phyloP scores from a whole-genome alignment of 345 rosid genomes.

The Populus ilicifolia region DNA sequence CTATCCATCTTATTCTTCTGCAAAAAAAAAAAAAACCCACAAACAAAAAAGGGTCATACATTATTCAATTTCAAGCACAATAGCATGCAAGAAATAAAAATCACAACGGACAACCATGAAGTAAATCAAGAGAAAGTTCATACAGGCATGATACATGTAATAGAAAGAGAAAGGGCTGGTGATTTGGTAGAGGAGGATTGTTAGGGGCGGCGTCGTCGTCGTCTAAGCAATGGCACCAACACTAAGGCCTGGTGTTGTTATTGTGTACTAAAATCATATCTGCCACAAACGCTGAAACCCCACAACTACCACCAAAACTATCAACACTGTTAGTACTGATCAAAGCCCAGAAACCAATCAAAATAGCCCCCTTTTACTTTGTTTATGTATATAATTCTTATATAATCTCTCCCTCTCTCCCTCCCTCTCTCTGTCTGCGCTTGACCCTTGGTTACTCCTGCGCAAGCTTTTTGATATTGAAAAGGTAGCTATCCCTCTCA shows the following conservation, averaged over 20 bases:
- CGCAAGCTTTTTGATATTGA: not conserved
- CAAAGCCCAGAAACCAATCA: slow-evolving; percentile 45
- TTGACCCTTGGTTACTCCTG: no score
- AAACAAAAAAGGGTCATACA: slow-evolving; percentile 4
- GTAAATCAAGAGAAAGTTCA: slow-evolving; percentile 9
- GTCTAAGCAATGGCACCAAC: slow-evolving; percentile 42
- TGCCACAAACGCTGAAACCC: slow-evolving; percentile 27
- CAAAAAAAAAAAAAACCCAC: slow-evolving; percentile 13
- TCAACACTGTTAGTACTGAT: slow-evolving; percentile 14
- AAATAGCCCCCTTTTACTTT: not conserved
- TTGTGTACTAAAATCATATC: slow-evolving; percentile 21
- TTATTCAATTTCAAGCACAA: not conserved
- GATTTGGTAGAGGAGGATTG: slow-evolving; percentile 31
- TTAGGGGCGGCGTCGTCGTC: slow-evolving; percentile 14
- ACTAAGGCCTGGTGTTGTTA: slow-evolving; percentile 20
- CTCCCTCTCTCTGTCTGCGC: not conserved
- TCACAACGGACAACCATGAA: not conserved
- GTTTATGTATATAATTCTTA: not conserved
- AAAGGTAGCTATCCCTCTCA: slow-evolving; percentile 17
- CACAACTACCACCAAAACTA: slow-evolving; percentile 13
- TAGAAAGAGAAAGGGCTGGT: slow-evolving; percentile 43
- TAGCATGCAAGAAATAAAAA: slow-evolving; percentile 4
- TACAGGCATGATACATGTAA: slow-evolving; percentile 26
- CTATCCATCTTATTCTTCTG: slow-evolving; percentile 47
- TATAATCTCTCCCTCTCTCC: not conserved